Conservation (phyloP, 2,329 filamentous ascomycete species). For the Pseudomassariella vexata region DNA sequence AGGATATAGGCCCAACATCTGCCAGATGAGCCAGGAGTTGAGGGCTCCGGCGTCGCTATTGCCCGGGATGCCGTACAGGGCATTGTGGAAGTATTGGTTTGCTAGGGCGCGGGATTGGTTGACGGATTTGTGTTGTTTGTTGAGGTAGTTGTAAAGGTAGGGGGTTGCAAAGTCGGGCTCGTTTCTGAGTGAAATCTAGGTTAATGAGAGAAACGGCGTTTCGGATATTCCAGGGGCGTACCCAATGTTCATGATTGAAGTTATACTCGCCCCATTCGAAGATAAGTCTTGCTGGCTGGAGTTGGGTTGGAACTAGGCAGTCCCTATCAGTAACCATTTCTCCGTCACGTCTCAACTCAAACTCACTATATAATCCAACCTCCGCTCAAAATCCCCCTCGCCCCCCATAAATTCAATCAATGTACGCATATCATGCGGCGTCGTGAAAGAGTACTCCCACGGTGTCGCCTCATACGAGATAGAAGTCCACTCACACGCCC, state of each 20-base stretch:
- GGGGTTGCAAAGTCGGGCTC: constrained; percentile 30
- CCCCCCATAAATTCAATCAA: constrained; percentile 49
- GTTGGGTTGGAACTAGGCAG: constrained; percentile 13
- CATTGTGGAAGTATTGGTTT: constrained; percentile 33
- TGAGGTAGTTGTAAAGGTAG: constrained; percentile 49
- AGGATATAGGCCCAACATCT: constrained; percentile 42
- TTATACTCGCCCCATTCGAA: constrained; percentile 14
- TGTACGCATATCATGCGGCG: constrained; percentile 51
- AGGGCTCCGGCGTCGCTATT: constrained; percentile 41
- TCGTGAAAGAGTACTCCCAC: constrained; percentile 49
- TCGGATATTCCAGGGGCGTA: too few species aligned
- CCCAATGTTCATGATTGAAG: constrained; percentile 17
- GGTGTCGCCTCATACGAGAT: constrained; percentile 13
- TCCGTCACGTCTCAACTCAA: not conserved
- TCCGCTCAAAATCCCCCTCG: constrained; percentile 38
- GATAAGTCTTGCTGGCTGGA: constrained; percentile 13
- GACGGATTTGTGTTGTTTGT: constrained; percentile 28
- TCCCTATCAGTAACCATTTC: not conserved
- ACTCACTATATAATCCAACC: constrained; percentile 28
- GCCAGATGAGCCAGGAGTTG: constrained; percentile 44
- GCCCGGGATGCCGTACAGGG: constrained; percentile 33
- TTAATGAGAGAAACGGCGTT: too few species aligned
- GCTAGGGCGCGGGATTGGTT: constrained; percentile 27
- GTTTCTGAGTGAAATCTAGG: not conserved
- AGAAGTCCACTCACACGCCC: constrained; percentile 6